Evolutionary conservation across 768 basidiomycete genomes (phyloP), one percentile per base, ranked within the genome.

Genomic region (Mrakia frigida): DNA sequence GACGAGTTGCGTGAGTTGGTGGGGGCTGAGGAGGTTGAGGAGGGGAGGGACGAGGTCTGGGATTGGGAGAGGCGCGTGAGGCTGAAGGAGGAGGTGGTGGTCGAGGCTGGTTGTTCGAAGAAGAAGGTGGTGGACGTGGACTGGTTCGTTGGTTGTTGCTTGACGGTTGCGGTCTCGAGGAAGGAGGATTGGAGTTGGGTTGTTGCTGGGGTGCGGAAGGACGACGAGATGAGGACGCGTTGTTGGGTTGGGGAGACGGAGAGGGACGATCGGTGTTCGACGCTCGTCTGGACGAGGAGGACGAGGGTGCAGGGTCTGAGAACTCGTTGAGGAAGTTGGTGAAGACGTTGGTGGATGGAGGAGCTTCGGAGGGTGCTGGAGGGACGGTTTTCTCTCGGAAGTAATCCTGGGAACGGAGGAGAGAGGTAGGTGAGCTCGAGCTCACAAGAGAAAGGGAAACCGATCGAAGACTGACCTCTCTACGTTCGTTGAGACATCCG

Each of bases 31-130:
- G 52, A 93, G 86, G 16, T 93, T 87, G 74, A 92, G 88, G 80
- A 91, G 88, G 7, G 91, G 75, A 93, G 88, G 74, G 89, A 86
- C 82, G 92, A 92, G 82, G 67, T 92, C 46, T 50, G 46, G 18
- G 1, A 50, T 50, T 50, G 84, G 3, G 92, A 90, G 2, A 90
- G 91, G 28, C 93, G 87, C 81, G 93, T 92, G 81, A 92, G 87
- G 0, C 84, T 82, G 0, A 85, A 81, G 56, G 86, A 84, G 76
- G 92, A 86, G 21, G 82, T 71, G 56, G 91, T 80, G 41, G 87
- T 84, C 0, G 86, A 84, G 80, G 65, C 71, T 81, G 79, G 77
- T 11, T 56, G 31, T 56, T 68, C 68, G 37, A 37, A 37, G 69
- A 63, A 79, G 73, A 73, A 63, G 25, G 73, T 65, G 59, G 79